These are phyloP conservation scores for Tylopilus sp. DNA, from an alignment of 1,284 basidiomycete genomes.

Conservation along the genomic window DNA sequence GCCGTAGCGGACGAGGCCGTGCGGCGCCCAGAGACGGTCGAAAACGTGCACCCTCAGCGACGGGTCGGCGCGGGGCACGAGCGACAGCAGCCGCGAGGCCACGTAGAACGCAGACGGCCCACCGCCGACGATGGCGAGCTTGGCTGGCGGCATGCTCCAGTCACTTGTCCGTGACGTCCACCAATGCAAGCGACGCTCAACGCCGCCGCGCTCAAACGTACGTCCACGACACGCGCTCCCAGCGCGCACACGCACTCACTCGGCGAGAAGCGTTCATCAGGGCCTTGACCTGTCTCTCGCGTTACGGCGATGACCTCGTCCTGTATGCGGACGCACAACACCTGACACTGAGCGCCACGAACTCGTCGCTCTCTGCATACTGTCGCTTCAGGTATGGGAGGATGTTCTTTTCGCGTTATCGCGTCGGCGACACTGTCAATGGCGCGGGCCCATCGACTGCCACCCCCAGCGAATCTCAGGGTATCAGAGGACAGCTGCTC, in stretches of 20 bases:
- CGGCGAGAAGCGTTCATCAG: constrained; percentile 61
- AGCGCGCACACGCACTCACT: constrained; percentile 17
- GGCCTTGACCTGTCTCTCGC: constrained; percentile 69
- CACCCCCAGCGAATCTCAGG: constrained; percentile 32
- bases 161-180: constrained; percentile 5
- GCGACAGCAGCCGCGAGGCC: constrained; percentile 76
- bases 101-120: constrained; percentile 97
- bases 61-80: constrained; percentile 47
- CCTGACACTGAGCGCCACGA: constrained; percentile 68
- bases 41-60: constrained; percentile 80
- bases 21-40: constrained; percentile 91
- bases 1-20: constrained; percentile 93
- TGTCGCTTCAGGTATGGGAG: constrained; percentile 71
- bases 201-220: constrained; percentile 49
- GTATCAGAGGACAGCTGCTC: constrained; percentile 61
- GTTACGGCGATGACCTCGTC: constrained; percentile 75
- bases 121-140: constrained; percentile 82
- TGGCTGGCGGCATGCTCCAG: constrained; percentile 36
- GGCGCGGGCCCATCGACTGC: constrained; percentile 18
- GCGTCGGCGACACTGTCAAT: constrained; percentile 36
- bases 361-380: constrained; percentile 76
- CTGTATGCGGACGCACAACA: constrained; percentile 61
- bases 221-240: constrained; percentile 15
- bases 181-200: constrained; percentile 49
- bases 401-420: constrained; percentile 70